These are phyloP conservation scores for Kluyveromyces lactis DNA, from an alignment of 805 yeast species.

Conservation along the genomic window DNA sequence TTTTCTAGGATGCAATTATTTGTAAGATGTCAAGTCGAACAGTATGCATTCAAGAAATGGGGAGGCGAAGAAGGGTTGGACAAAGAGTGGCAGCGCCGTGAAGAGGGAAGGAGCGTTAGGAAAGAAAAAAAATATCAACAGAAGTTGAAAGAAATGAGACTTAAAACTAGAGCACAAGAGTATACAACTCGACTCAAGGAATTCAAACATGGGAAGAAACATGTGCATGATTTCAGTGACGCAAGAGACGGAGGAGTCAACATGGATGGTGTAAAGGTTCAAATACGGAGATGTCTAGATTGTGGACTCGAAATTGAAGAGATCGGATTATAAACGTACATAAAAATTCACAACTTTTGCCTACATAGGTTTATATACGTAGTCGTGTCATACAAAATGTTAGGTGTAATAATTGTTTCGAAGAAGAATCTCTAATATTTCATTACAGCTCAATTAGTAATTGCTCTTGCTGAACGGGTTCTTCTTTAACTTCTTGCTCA, in stretches of 20 bases:
- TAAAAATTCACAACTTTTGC: background rate
- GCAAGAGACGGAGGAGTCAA: slow-evolving; percentile 39
- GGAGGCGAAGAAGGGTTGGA: slow-evolving; percentile 83
- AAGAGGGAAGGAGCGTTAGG: slow-evolving; percentile 58
- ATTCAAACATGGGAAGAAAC: slow-evolving; percentile 51
- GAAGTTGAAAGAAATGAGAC: slow-evolving; percentile 80
- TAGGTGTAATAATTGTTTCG: no score
- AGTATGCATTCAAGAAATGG: slow-evolving; percentile 90
- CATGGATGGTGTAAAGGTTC: slow-evolving; percentile 34
- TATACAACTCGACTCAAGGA: slow-evolving; percentile 62
- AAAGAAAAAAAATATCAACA: slow-evolving; percentile 71
- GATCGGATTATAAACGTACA: slow-evolving; percentile 37
- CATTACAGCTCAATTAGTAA: slow-evolving; percentile 24
- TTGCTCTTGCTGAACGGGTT: slow-evolving; percentile 16
- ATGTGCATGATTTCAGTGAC: slow-evolving; percentile 68
- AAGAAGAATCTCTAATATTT: no score
- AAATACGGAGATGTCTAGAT: slow-evolving; percentile 57
- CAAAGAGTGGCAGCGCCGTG: slow-evolving; percentile 85
- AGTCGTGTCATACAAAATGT: no score
- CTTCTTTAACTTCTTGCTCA: slow-evolving; percentile 7
- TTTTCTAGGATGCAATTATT: slow-evolving; percentile 90
- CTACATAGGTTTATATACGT: background rate
- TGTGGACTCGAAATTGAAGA: slow-evolving; percentile 87
- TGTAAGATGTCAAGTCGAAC: slow-evolving; percentile 87
- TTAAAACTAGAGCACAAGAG: slow-evolving; percentile 87